Evolutionary conservation across 164 flowering plant genomes (phyloP), one percentile per base, ranked within the genome.

Genomic region (Nymphaea thermarum): DNA sequence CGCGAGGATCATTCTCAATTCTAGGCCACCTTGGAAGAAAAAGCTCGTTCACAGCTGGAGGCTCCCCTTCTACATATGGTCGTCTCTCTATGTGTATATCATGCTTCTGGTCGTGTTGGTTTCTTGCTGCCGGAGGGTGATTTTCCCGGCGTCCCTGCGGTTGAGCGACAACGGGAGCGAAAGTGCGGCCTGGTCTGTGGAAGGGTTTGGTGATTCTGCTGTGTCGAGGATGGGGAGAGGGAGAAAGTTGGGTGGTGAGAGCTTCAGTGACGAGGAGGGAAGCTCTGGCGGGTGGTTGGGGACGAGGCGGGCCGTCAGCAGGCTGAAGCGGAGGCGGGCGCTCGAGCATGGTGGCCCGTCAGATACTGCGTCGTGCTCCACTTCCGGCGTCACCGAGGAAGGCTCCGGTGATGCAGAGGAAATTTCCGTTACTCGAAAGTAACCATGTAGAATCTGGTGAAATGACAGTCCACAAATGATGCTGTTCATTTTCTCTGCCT

Each of bases 61-160:
- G 72, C 89, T 84, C 83, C 88, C 93, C 4, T 75, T 86, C 6
- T 87, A 73, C n/a, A 86, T 90, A 2, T 93, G 96, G 94, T 71
- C 84, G 14, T 81, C 92, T 0, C 12, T 86, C 0, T 80, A 82
- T 60, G 60, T 77, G 1, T 93, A 77, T 74, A 60, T 83, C 3
- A 11, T 79, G 61, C 69, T 88, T 2, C 80, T 93, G 2, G 10
- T 81, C 5, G 2, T 79, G 17, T 72, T 87, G 16, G 44, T 80
- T 0, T 76, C 72, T 66, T 85, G 78, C 71, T 86, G 70, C 44
- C 82, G 70, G 69, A 78, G 81, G 0, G 42, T 88, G 41, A 5
- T 85, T n/a, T 82, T 85, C 47, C 92, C 57, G 6, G 43, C 63
- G 43, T 8, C 65, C 2, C 44, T 8, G 60, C 4, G 44, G 3